Conservation (phyloP, 23 red algal genomes). For the Gracilaria caudata region DNA sequence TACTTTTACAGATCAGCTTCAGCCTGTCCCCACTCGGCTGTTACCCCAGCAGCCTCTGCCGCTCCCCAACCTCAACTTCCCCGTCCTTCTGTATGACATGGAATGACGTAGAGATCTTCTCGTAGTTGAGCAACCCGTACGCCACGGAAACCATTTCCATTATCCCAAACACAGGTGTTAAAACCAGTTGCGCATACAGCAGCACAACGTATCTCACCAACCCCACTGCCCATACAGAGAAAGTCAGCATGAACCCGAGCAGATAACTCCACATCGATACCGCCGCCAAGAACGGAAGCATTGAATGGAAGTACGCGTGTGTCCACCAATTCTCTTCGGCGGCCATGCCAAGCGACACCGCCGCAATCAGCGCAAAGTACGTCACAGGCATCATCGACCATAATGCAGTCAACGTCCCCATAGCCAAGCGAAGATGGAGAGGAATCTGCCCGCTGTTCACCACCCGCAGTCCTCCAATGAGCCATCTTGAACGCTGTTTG, state of each 20-base stretch:
- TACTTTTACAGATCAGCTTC: background rate
- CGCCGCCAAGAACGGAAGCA: slow-evolving; percentile 55
- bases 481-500: slow-evolving; percentile 81
- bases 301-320: slow-evolving; percentile 22
- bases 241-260: slow-evolving; percentile 70
- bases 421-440: slow-evolving; percentile 27
- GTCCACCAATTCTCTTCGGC: slow-evolving; percentile 13
- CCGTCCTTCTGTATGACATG: slow-evolving; percentile 78
- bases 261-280: slow-evolving; percentile 73
- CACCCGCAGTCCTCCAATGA: slow-evolving; percentile 59
- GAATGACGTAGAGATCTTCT: slow-evolving; percentile 47
- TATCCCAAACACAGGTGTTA: slow-evolving; percentile 69
- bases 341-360: slow-evolving; percentile 17
- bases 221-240: slow-evolving; percentile 48
- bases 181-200: slow-evolving; percentile 59
- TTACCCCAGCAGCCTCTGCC: background rate
- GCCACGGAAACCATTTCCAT: slow-evolving; percentile 55
- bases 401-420: slow-evolving; percentile 46
- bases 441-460: slow-evolving; percentile 39
- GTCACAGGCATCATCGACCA: slow-evolving; percentile 72
- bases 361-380: slow-evolving; percentile 48
- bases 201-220: slow-evolving; percentile 47
- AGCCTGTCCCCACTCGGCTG: background rate
- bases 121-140: slow-evolving; percentile 60
- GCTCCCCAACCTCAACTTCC: background rate